Base-by-base conservation (phyloP, 352 stramenopile species). In the Pseudoperonospora humuli region DNA sequence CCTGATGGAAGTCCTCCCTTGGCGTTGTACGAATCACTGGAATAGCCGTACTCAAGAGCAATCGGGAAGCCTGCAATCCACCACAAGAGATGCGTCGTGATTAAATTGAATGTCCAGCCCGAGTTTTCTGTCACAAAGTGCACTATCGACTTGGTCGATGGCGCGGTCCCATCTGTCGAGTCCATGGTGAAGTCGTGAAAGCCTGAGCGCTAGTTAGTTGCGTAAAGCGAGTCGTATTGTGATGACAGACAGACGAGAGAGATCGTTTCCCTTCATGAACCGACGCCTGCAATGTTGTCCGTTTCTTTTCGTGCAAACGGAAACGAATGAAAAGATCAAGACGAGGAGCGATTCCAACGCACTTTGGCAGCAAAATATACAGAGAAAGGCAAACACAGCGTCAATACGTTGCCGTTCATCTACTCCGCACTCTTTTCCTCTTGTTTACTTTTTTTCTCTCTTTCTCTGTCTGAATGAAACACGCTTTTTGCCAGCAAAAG, bases 91-190 rank as follows among this genome's bases (percentile, higher is more conserved):
- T 90, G 76, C 29, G 75, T 90, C 40, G 66, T 73, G 28, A 87
- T 55, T n/a, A 92, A 49, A 56, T 90, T 92, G 71, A 89, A 88
- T 9, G 73, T 88, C 80, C 77, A 89, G 63, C 77, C 80, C 14
- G 67, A 72, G 73, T 89, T 92, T 54, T 84, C 64, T 25, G 29
- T 45, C 38, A 92, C 36, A 43, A 86, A 92, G 56, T 67, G 64
- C 28, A 57, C 23, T 39, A 88, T 68, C 45, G 64, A 70, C 50
- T 68, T 71, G 37, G 48, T 15, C 28, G 39, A 38, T 18, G 34
- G 24, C 13, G 45, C 20, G 17, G 39, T 29, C 43, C 39, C 50
- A 8, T 32, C 46, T 25, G 44, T 20, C 40, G 40, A 19, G n/a
- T 57, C 57, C 57, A 67, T 67, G 24, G 18, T 41, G 26, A 36